Conservation (phyloP, 345 rosid species). For the Capsella bursapastoris region DNA sequence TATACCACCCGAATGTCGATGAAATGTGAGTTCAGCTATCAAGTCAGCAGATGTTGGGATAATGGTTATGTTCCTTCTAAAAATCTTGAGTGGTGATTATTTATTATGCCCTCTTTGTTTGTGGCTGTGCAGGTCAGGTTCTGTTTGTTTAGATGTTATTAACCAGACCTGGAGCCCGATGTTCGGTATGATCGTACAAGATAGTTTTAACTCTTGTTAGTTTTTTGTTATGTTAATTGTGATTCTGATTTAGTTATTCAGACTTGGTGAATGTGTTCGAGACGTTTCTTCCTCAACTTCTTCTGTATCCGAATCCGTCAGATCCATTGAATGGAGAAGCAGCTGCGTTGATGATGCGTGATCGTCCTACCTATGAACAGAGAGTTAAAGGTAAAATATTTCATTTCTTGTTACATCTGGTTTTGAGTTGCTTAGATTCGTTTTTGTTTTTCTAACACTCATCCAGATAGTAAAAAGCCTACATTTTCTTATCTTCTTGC, state of each 20-base stretch:
- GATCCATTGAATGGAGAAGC: constrained; percentile 99
- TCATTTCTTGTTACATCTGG: neutral
- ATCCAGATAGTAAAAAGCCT: neutral
- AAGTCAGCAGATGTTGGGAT: neutral
- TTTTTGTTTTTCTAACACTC: neutral
- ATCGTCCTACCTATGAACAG: constrained; percentile 72
- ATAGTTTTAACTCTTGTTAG: neutral
- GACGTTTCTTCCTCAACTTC: constrained; percentile 97
- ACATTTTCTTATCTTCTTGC: neutral
- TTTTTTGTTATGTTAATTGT: constrained; percentile 26
- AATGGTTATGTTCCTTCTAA: neutral
- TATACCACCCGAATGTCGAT: constrained; percentile 98
- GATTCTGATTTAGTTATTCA: constrained; percentile 37
- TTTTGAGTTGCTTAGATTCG: constrained; percentile 4
- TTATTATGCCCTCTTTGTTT: neutral
- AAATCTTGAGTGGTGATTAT: neutral
- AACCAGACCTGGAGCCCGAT: constrained; percentile 98
- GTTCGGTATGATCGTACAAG: constrained; percentile 64
- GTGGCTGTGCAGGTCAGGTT: constrained; percentile 76
- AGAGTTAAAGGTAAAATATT: constrained; percentile 78
- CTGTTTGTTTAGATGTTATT: constrained; percentile 94
- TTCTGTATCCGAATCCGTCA: constrained; percentile 92
- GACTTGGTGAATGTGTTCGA: constrained; percentile 96
- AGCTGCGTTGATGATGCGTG: constrained; percentile 94
- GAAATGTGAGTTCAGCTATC: constrained; percentile 68